A percentile compares a stretch with the other conserved stretches of the same genome.
These are phyloP conservation scores for Pezicula carpinea DNA, from an alignment of 2,329 filamentous ascomycete genomes.

Conservation along the genomic window DNA sequence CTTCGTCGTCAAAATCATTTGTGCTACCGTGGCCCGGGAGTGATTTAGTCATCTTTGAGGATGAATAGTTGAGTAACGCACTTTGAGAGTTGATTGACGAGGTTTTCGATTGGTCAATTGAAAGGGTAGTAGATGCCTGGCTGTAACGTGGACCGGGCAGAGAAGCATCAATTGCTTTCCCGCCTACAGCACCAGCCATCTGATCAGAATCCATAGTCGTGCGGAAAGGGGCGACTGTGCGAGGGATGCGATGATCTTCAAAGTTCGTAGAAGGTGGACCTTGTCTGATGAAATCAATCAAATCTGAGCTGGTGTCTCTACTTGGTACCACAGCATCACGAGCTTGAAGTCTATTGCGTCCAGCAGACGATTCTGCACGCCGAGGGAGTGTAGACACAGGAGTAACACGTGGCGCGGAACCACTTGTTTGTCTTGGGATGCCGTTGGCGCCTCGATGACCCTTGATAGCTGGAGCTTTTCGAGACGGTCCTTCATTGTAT, in stretches of 20 bases:
- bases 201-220: slow-evolving; percentile 85
- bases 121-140: slow-evolving; percentile 33
- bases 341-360: slow-evolving; percentile 58
- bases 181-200: slow-evolving; percentile 49
- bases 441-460: slow-evolving; percentile 26
- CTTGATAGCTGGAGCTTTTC: slow-evolving; percentile 24
- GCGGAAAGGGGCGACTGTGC: slow-evolving; percentile 79
- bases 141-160: slow-evolving; percentile 50
- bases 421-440: slow-evolving; percentile 22
- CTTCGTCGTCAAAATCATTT: slow-evolving; percentile 23
- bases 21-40: slow-evolving; percentile 7
- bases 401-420: slow-evolving; percentile 11
- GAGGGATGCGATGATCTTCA: slow-evolving; percentile 68
- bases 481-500: slow-evolving; percentile 17
- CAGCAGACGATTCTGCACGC: slow-evolving; percentile 30
- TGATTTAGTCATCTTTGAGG: slow-evolving; percentile 29
- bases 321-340: slow-evolving; percentile 63
- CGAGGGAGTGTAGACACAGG: slow-evolving; percentile 15
- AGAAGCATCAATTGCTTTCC: slow-evolving; percentile 52
- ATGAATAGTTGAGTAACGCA: slow-evolving; percentile 50
- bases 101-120: slow-evolving; percentile 42
- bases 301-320: slow-evolving; percentile 69
- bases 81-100: slow-evolving; percentile 67
- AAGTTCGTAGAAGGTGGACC: slow-evolving; percentile 61
- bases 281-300: slow-evolving; percentile 93